Conservation (phyloP, 2,329 filamentous ascomycete genomes). For the Teratosphaeria epicoccoides region DNA sequence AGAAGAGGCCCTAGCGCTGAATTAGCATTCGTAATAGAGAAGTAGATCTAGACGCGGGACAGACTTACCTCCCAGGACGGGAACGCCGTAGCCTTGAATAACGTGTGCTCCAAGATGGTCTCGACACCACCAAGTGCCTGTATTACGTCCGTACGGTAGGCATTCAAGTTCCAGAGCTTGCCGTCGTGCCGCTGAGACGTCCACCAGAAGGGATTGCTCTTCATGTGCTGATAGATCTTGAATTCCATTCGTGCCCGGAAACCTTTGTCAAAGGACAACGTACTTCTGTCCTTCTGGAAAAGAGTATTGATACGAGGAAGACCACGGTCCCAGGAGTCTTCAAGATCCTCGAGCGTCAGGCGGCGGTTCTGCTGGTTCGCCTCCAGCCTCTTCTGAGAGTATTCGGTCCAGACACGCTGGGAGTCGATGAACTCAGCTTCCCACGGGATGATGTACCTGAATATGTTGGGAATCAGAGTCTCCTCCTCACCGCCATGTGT, state of each 20-base stretch:
- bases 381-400: slow-evolving; percentile 93
- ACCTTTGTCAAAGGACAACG: slow-evolving; percentile 94
- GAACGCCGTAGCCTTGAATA: slow-evolving; percentile 91
- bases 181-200: slow-evolving; percentile 78
- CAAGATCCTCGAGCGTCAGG: slow-evolving; percentile 86
- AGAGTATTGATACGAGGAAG: slow-evolving; percentile 95
- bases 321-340: slow-evolving; percentile 97
- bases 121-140: slow-evolving; percentile 94
- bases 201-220: slow-evolving; percentile 28
- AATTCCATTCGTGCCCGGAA: slow-evolving; percentile 94
- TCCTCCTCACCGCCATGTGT: slow-evolving; percentile 78
- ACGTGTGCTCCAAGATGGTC: slow-evolving; percentile 89
- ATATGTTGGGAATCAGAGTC: slow-evolving; percentile 95
- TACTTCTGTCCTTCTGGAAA: slow-evolving; percentile 97
- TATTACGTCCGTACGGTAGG: slow-evolving; percentile 92
- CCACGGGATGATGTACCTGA: slow-evolving; percentile 98
- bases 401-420: slow-evolving; percentile 97
- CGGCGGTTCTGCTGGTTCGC: slow-evolving; percentile 95
- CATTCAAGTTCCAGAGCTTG: slow-evolving; percentile 94
- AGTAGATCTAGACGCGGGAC: background rate
- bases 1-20: slow-evolving; percentile 50
- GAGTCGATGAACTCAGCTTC: slow-evolving; percentile 98
- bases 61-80: slow-evolving; percentile 78
- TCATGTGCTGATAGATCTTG: slow-evolving; percentile 98
- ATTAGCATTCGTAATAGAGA: background rate